Base-by-base conservation (phyloP, 1,139 yeast species). In the Lodderomyces orthopsilosis region DNA sequence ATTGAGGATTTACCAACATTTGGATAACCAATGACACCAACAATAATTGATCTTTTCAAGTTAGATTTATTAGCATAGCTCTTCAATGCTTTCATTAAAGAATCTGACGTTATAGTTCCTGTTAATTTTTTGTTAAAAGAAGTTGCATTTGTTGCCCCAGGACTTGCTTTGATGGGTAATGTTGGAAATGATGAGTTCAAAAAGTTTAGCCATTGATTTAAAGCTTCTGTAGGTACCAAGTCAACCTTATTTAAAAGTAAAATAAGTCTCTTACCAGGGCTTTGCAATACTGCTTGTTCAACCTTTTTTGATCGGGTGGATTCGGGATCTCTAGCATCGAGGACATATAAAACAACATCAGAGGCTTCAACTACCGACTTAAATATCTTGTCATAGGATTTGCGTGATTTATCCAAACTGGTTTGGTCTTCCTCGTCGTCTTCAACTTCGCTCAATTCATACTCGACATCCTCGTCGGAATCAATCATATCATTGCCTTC, bases 301-400 rank as follows among this genome's bases (percentile, higher is more conserved):
- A 93, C 94, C 60, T 81, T 88, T 61, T 83, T 81, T 10, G 97
- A 90, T 61, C 99, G 80, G 4, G 98, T 93, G 27, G 91, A 83
- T 63, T 88, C 96, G 42, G 99, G 98, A 65, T 93, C 97, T 65
- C 99, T 83, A 2, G 99, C 96, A 67, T 93, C 99, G 58, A 93
- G 72, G 18, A 93, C 97, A 56, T 94, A 93, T 45, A 93, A 73
- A 23, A 93, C 75, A 46, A 93, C 97, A 65, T 91, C 98, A 1
- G 96, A 74, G 23, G 90, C 83, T 46, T 89, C 97, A 38, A 91
- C 91, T 35, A 83, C 90, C 4, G 83, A 68, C 60, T 83, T 84
- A 70, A 85, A 85, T 41, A 91, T 86, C 64, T 90, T 88, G 62
- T 90, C 96, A 66, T 87, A 93, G 10, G 96, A 94, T 62, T 86